Conservation (phyloP, 352 stramenopile genomes). For the Phytophthora capsici region DNA sequence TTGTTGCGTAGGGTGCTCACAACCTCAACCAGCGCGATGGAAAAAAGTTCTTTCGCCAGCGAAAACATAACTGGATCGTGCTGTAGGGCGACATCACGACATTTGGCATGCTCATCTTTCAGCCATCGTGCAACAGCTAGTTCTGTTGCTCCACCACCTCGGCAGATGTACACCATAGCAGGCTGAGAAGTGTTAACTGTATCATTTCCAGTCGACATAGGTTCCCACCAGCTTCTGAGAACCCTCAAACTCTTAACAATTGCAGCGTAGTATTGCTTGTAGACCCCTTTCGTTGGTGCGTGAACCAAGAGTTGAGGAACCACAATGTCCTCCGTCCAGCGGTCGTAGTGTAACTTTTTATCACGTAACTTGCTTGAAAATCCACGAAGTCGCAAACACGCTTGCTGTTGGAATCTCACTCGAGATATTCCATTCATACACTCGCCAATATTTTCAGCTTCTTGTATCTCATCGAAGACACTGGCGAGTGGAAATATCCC, state of each 20-base stretch:
- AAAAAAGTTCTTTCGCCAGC: constrained; percentile 26
- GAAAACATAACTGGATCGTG: constrained; percentile 14
- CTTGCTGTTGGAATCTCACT: constrained; percentile 49
- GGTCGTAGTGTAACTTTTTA: not conserved
- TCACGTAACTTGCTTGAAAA: constrained; percentile 18
- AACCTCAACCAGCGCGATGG: constrained; percentile 43
- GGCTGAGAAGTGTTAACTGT: not conserved
- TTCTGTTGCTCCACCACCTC: constrained; percentile 58
- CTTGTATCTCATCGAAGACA: constrained; percentile 53
- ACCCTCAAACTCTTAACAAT: constrained; percentile 68
- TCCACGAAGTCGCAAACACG: constrained; percentile 46
- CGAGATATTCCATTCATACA: constrained; percentile 31
- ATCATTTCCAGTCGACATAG: not conserved
- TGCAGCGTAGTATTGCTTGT: constrained; percentile 69
- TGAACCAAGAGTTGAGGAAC: constrained; percentile 68
- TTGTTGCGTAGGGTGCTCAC: constrained; percentile 39
- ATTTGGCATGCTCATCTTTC: not conserved
- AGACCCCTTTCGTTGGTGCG: constrained; percentile 61
- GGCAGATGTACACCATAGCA: constrained; percentile 36
- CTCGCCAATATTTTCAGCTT: constrained; percentile 42
- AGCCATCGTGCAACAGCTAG: constrained; percentile 42
- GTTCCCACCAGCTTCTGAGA: constrained; percentile 48
- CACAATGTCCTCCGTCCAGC: not conserved
- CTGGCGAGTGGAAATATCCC: constrained; percentile 53
- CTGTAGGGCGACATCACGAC: no score